Evolutionary conservation across 2,329 filamentous ascomycete genomes (phyloP), one percentile per base, ranked within the genome.

Genomic region (Penicillium sp.): DNA sequence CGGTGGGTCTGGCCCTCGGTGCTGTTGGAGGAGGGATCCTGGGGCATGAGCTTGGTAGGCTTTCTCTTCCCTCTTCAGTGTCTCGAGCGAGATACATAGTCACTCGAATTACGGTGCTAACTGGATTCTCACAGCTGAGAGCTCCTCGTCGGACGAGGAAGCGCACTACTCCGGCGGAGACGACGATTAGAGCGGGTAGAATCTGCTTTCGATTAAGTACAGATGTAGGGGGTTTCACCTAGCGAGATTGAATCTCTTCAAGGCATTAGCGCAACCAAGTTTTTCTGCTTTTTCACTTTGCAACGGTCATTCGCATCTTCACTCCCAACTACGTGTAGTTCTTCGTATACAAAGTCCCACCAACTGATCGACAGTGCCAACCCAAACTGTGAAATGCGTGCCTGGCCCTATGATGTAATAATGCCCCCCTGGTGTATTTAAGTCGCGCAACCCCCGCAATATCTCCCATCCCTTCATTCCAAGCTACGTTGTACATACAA

Each of bases 11-110:
- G 30, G 86, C 85, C 0, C 77, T 82, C 8, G 85, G 85, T 64
- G 84, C 81, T 48, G 71, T 86, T 38, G 87, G 84, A 11, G 87
- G 86, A 51, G 87, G 85, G 4, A 70, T 87, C 41, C 73, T 89
- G 60, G 83, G 82, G 13, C 80, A 88, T 69, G 84, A 84, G 57
- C 65, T 87, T 15, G 77, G 87, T 89, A 80, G 61, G 82, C 79
- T 54, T 52, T 51, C 48, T 61, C 8, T 38, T 26, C 30, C 9
- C 11, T 47, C 49, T 29, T 23, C 19, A 26, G 2, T 38, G 5
- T 26, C 7, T 47, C 23, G 19, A 56, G 4, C 17, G 4, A 7
- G 5, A 44, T 41, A 19, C 11, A 21, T n/a, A 7, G 26, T 26
- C 26, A 26, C 26, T 26, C 3, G 17, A 44, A 8, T 11, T 41